Conservation (phyloP, 2,329 filamentous ascomycete genomes). For the Lecanoromycetidae sp. region DNA sequence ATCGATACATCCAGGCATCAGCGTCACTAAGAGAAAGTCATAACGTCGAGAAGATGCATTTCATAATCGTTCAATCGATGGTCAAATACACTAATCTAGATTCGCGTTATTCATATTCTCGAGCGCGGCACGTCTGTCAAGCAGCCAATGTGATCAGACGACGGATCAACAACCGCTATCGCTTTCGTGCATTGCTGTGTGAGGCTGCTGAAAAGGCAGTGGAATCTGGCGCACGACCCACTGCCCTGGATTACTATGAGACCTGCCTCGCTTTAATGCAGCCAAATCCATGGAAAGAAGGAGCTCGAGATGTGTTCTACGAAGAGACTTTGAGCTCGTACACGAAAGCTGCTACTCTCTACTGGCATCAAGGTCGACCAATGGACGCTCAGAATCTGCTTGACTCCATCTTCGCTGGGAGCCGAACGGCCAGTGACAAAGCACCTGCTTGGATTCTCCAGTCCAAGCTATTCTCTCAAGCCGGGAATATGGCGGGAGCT, state of each 20-base stretch:
- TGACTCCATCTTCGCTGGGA: conserved; percentile 55
- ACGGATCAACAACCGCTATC: conserved; percentile 46
- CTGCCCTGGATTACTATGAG: conserved; percentile 70
- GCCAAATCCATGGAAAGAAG: conserved; percentile 62
- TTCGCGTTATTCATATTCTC: conserved; percentile 53
- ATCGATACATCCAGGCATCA: conserved; percentile 70
- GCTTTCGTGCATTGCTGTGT: conserved; percentile 64
- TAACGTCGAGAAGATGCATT: conserved; percentile 71
- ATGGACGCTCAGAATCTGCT: conserved; percentile 57
- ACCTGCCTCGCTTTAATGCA: conserved; percentile 70
- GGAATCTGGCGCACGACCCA: conserved; percentile 70
- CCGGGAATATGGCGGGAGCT: conserved; percentile 57
- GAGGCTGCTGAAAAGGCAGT: conserved; percentile 66
- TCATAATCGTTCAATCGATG: conserved; percentile 70
- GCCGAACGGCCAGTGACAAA: conserved; percentile 63
- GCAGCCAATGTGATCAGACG: conserved; percentile 62
- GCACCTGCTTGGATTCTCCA: conserved; percentile 73
- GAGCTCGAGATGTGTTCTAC: conserved; percentile 61
- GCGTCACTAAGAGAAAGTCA: conserved; percentile 54
- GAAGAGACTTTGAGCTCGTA: conserved; percentile 74
- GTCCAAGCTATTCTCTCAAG: conserved; percentile 64
- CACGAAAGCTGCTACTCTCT: conserved; percentile 69
- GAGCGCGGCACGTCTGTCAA: conserved; percentile 70
- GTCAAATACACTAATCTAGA: conserved; percentile 57
- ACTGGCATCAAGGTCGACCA: conserved; percentile 64